phyloP scores from a whole-genome alignment of 2,329 filamentous ascomycete species.

The Epichloe baconii region DNA sequence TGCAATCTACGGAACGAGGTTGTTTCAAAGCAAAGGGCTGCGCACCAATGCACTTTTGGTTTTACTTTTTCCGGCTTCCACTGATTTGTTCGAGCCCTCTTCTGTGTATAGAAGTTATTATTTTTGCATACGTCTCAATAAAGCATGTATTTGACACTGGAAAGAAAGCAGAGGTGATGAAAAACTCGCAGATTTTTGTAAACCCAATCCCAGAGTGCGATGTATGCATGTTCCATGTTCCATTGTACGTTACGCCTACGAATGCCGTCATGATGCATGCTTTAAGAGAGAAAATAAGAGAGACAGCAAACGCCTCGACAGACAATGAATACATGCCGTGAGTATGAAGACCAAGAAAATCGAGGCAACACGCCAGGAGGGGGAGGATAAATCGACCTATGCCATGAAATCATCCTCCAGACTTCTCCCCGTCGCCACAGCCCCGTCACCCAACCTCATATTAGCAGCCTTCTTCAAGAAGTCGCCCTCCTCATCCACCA shows the following conservation, averaged over 20 bases:
- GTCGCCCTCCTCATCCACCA: constrained; percentile 9
- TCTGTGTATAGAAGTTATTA: too few relatives aligned
- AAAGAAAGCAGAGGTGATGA: too few relatives aligned
- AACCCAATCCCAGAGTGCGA: too few relatives aligned
- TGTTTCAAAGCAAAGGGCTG: neutral
- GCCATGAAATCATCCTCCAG: constrained; percentile 35
- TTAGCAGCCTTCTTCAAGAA: constrained; percentile 31
- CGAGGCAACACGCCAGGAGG: neutral
- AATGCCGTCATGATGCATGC: neutral
- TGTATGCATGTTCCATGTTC: too few relatives aligned
- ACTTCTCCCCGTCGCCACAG: constrained; percentile 10
- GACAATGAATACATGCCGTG: neutral
- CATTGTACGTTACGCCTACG: too few relatives aligned
- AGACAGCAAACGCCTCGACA: neutral
- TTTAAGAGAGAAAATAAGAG: accelerated
- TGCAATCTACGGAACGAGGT: neutral
- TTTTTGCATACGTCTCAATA: too few relatives aligned
- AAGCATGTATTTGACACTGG: too few relatives aligned
- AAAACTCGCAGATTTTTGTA: too few relatives aligned
- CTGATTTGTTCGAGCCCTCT: too few relatives aligned
- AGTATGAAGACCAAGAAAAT: neutral
- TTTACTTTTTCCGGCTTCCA: neutral
- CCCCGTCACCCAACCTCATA: constrained; percentile 23
- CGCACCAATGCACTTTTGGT: too few relatives aligned
- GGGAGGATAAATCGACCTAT: constrained; percentile 7